phyloP scores from a whole-genome alignment of 371 early-diverging fungal genomes.

The Circinella umbellata region DNA sequence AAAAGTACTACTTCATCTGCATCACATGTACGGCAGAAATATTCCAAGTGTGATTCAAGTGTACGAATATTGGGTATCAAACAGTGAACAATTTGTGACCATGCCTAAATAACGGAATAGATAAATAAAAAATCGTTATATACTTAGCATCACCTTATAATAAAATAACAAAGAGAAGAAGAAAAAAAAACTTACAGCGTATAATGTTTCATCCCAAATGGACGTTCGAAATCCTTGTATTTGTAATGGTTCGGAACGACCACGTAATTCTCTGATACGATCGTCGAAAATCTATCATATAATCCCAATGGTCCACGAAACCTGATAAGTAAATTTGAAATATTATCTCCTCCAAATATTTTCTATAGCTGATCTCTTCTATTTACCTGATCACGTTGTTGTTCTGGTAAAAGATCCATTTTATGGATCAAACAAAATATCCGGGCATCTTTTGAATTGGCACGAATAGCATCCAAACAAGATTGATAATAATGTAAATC shows the following conservation, averaged over 20 bases:
- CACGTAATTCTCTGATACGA: conserved; percentile 71
- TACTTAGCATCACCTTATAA: no score
- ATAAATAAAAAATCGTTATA: no score
- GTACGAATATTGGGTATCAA: conserved; percentile 90
- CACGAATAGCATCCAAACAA: conserved; percentile 84
- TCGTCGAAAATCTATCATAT: conserved; percentile 37
- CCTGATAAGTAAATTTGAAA: no score
- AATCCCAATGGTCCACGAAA: no score
- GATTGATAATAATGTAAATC: conserved; percentile 91
- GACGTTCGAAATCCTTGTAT: conserved; percentile 87
- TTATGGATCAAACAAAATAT: conserved; percentile 96
- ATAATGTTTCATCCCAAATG: conserved; percentile 96
- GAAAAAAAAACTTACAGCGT: conserved; percentile 59
- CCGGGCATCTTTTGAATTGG: conserved; percentile 87
- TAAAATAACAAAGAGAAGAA: no score
- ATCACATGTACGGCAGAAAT: conserved; percentile 84
- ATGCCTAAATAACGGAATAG: conserved; percentile 66
- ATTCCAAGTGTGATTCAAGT: conserved; percentile 78
- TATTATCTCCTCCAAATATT: no score
- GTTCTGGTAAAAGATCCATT: conserved; percentile 92
- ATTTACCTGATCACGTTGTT: conserved; percentile 68
- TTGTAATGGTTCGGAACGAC: conserved; percentile 73
- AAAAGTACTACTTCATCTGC: conserved; percentile 95
- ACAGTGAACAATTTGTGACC: conserved; percentile 95
- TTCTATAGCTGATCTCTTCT: neutral